phyloP scores from a whole-genome alignment of 192 early-diverging fungal species.

The Coemansia sp. region DNA sequence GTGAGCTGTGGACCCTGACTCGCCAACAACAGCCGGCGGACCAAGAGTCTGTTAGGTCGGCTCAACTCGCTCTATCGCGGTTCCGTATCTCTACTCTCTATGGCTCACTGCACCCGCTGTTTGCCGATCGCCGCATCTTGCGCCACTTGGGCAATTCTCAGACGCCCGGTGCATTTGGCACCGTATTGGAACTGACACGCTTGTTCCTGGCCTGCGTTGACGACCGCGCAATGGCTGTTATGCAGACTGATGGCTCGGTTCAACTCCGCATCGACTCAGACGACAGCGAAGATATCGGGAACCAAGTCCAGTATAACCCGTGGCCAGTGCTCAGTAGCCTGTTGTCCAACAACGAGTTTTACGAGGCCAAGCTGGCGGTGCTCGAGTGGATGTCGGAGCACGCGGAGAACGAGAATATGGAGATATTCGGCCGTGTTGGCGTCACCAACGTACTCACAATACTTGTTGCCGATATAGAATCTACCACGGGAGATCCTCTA shows the following conservation, averaged over 20 bases:
- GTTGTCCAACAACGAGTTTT: slow-evolving; percentile 29
- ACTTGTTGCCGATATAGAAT: slow-evolving; percentile 19
- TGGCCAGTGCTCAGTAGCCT: slow-evolving; percentile 27
- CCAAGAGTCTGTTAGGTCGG: slow-evolving; percentile 9
- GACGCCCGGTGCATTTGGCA: slow-evolving; percentile 43
- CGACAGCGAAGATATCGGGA: slow-evolving; percentile 1
- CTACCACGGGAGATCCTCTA: slow-evolving; percentile 24
- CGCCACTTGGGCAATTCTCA: slow-evolving; percentile 17
- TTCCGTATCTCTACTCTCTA: slow-evolving; percentile 53
- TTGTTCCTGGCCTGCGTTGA: slow-evolving; percentile 47
- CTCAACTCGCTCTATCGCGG: slow-evolving; percentile 33
- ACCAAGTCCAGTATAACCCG: slow-evolving; percentile 39
- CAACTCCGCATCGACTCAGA: slow-evolving; percentile 30
- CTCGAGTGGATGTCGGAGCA: slow-evolving; percentile 53
- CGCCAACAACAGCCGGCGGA: slow-evolving; percentile 18
- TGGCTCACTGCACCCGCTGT: slow-evolving; percentile 46
- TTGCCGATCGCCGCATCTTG: slow-evolving; percentile 13
- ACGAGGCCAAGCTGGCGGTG: slow-evolving; percentile 44
- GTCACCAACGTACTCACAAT: slow-evolving; percentile 22
- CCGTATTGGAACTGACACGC: slow-evolving; percentile 39
- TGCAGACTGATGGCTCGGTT: slow-evolving; percentile 32
- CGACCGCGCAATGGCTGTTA: slow-evolving; percentile 27
- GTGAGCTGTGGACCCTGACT: slow-evolving; percentile 39
- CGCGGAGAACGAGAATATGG: slow-evolving; percentile 25
- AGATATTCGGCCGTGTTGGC: slow-evolving; percentile 34